Evolutionary conservation across 1,284 basidiomycete species (phyloP).

Genomic region (Microstroma glucosiphilum): DNA sequence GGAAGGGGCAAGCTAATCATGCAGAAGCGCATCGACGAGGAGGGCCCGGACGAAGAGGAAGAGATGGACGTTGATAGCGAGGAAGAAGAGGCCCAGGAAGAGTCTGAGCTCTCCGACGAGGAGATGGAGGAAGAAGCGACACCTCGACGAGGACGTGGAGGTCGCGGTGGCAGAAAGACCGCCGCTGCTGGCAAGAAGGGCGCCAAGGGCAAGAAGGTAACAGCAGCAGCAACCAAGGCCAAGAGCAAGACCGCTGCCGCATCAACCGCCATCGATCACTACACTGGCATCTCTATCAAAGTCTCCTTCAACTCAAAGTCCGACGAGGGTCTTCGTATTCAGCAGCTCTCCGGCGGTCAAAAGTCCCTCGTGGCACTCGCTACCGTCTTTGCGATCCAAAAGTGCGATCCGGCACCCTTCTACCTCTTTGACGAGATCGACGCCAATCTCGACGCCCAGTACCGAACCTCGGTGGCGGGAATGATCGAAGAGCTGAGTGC

Average conservation of each 20-base stretch:
- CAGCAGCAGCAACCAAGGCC: background rate
- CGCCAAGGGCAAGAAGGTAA: conserved; percentile 9
- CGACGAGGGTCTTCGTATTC: conserved; percentile 89
- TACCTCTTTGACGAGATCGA: conserved; percentile 99
- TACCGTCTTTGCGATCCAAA: conserved; percentile 96
- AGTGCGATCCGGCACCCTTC: conserved; percentile 98
- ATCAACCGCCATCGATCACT: conserved; percentile 67
- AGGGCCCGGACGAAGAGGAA: conserved; percentile 13
- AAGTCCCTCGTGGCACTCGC: conserved; percentile 95
- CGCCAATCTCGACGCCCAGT: conserved; percentile 94
- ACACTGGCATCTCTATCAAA: conserved; percentile 93
- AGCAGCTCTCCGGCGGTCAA: conserved; percentile 94
- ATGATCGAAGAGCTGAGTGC: conserved; percentile 88
- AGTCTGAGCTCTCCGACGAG: background rate
- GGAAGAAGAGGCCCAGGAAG: conserved; percentile 52
- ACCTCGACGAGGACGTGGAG: conserved; percentile 1
- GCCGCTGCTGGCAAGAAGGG: background rate
- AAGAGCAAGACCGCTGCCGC: conserved; percentile 55
- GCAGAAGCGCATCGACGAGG: conserved; percentile 63
- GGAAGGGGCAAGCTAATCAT: conserved; percentile 86
- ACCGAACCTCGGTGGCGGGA: conserved; percentile 88
- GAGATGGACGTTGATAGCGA: conserved; percentile 20
- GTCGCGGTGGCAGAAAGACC: background rate
- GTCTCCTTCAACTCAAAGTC: conserved; percentile 98
- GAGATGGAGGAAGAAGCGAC: conserved; percentile 7